phyloP scores from a whole-genome alignment of 495 filamentous ascomycete genomes.

The Podospora fimiseda region DNA sequence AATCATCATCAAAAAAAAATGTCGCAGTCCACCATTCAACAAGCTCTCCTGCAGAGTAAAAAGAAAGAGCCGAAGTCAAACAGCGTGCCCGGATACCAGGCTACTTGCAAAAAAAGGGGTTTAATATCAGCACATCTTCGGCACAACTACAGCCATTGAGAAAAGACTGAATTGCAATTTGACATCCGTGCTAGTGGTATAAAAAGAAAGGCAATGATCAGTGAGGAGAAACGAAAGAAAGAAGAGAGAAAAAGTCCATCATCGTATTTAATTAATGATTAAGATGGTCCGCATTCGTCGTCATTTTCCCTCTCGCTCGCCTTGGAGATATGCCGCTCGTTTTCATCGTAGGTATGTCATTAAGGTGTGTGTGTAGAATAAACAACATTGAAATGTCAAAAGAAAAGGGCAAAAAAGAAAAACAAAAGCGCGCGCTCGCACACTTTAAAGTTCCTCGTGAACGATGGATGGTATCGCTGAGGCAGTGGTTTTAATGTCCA shows the following conservation, averaged over 20 bases:
- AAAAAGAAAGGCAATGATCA: not conserved
- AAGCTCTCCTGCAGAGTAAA: slow-evolving; percentile 9
- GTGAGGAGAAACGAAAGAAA: too few relatives aligned
- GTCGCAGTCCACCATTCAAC: slow-evolving; percentile 30
- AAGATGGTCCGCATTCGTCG: not conserved
- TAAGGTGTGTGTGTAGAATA: slow-evolving; percentile 7
- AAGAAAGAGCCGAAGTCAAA: slow-evolving; percentile 11
- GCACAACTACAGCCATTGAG: slow-evolving; percentile 85
- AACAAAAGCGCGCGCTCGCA: not conserved
- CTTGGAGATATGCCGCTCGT: slow-evolving; percentile 8
- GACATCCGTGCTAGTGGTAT: slow-evolving; percentile 84
- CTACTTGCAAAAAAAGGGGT: slow-evolving; percentile 29
- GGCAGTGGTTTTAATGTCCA: slow-evolving; percentile 18
- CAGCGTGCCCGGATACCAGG: slow-evolving; percentile 35
- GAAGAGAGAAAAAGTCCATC: too few relatives aligned
- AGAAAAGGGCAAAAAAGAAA: slow-evolving; percentile 6
- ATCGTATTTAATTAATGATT: not conserved
- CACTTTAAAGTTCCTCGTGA: slow-evolving; percentile 40
- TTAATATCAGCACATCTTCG: slow-evolving; percentile 65
- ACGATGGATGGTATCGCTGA: slow-evolving; percentile 10
- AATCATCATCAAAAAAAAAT: slow-evolving; percentile 7
- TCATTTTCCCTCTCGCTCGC: not conserved
- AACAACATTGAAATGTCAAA: slow-evolving; percentile 1
- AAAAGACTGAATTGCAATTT: slow-evolving; percentile 83
- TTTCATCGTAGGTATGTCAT: slow-evolving; percentile 7